phyloP scores from a whole-genome alignment of 805 yeast species.

The Candida cerambycidarum region DNA sequence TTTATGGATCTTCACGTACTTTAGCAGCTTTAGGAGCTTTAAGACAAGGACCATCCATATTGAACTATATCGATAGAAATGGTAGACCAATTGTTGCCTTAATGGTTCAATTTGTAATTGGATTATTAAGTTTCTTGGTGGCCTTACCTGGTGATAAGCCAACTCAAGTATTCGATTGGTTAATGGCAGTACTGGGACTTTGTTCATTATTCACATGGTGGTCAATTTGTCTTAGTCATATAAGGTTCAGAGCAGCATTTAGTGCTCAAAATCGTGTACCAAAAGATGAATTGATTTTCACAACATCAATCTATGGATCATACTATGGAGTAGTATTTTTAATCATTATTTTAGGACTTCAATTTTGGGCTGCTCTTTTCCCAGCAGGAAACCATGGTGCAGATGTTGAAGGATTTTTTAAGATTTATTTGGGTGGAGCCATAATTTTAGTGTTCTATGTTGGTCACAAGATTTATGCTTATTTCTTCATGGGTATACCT shows the following conservation, averaged over 20 bases:
- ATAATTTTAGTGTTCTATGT: constrained; percentile 46
- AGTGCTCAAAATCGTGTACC: constrained; percentile 21
- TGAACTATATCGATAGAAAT: constrained; percentile 28
- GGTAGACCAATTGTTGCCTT: constrained; percentile 33
- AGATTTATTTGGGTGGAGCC: constrained; percentile 50
- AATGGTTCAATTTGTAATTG: constrained; percentile 24
- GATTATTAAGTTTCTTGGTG: constrained; percentile 28
- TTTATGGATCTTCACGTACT: constrained; percentile 34
- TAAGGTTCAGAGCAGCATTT: constrained; percentile 30
- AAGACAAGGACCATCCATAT: constrained; percentile 28
- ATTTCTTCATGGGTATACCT: constrained; percentile 24
- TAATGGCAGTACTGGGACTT: constrained; percentile 30
- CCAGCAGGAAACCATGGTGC: constrained; percentile 32
- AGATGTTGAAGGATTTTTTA: constrained; percentile 48
- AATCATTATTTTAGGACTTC: constrained; percentile 28
- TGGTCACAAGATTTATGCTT: constrained; percentile 50
- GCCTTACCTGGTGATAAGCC: constrained; percentile 32
- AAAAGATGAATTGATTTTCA: constrained; percentile 32
- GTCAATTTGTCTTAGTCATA: constrained; percentile 30
- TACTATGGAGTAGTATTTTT: constrained; percentile 31
- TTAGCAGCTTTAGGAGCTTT: constrained; percentile 33
- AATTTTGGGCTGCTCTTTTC: constrained; percentile 41
- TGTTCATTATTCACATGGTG: constrained; percentile 31
- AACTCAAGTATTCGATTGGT: constrained; percentile 31
- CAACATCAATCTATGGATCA: constrained; percentile 28